phyloP scores from a whole-genome alignment of 2,329 filamentous ascomycete genomes.

The Fusarium mundagurra region DNA sequence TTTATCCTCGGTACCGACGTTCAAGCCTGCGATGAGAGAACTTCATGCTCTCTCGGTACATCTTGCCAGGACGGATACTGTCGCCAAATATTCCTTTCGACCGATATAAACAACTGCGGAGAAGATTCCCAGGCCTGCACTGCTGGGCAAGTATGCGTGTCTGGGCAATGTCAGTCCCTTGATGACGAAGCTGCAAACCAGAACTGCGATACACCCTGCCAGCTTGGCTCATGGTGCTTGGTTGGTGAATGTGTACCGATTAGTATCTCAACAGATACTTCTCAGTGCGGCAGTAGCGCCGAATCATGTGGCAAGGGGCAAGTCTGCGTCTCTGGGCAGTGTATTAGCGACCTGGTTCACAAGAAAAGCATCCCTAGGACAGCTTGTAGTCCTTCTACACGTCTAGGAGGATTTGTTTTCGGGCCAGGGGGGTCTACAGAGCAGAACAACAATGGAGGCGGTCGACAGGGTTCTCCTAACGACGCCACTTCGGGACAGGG shows the following conservation, averaged over 20 bases:
- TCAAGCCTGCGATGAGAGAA: slow-evolving; percentile 17
- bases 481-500: neutral
- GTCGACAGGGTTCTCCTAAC: neutral
- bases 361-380: neutral
- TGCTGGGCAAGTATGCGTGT: slow-evolving; percentile 24
- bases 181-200: neutral
- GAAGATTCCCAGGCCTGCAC: slow-evolving; percentile 2
- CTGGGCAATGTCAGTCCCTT: slow-evolving; percentile 13
- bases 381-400: neutral
- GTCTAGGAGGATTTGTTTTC: neutral
- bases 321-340: slow-evolving; percentile 25
- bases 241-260: slow-evolving; percentile 3
- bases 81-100: slow-evolving; percentile 14
- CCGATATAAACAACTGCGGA: slow-evolving; percentile 25
- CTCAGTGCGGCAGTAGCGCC: slow-evolving; percentile 2
- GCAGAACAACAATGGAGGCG: neutral
- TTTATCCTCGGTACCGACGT: slow-evolving; percentile 30
- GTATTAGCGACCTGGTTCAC: slow-evolving; percentile 1
- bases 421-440: neutral
- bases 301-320: slow-evolving; percentile 9
- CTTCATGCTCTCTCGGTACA: slow-evolving; percentile 6
- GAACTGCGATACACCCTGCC: slow-evolving; percentile 9
- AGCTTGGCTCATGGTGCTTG: slow-evolving; percentile 15
- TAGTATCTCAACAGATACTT: slow-evolving; percentile 15
- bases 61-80: slow-evolving; percentile 16